Evolutionary conservation across 1,284 basidiomycete genomes (phyloP), one percentile per base, ranked within the genome.

Genomic region (Neotropicomus parvogracilis): DNA sequence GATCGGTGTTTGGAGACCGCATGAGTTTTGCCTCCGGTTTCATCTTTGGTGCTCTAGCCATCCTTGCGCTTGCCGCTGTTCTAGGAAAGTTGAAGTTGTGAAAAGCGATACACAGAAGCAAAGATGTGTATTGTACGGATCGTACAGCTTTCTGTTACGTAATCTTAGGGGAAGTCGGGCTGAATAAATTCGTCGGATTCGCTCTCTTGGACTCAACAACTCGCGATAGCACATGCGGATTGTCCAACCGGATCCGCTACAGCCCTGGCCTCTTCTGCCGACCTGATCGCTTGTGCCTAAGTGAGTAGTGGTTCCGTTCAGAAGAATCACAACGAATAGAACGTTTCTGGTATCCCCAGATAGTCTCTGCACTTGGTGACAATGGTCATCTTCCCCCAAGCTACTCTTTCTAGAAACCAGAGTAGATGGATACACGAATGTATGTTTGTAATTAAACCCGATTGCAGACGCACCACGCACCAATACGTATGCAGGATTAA

Each of bases 1-100:
- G 31, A 1, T 37, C 27, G 19, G 4, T 40, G 27, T 37, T 55
- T 16, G 44, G 48, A 31, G 41, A 62, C 47, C 35, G n/a, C 20
- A 37, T 26, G 8, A 34, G 37, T 21, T 62, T 56, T 41, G 26
- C 38, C 3, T 37, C 43, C 1, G 58, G 60, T 39, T 62, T 60
- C 34, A 32, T 54, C 7, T 48, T 42, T 0, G 54, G 57, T 6
- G 46, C 35, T 43, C 26, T 52, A 29, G 39, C 37, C 16, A 31
- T 40, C 6, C 19, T 57, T 26, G 57, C 33, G 14, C 31, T 61
- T 4, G 38, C 32, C n/a, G 21, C 40, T 24, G 34, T 44, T 24
- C 16, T 59, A 24, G 32, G 43, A 20, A 54, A 44, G 45, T 33
- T 46, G 27, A 45, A 41, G n/a, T 13, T 33, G 10, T 59, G 31